These are phyloP conservation scores for Mycena venus DNA, from an alignment of 768 basidiomycete genomes.

Conservation along the genomic window DNA sequence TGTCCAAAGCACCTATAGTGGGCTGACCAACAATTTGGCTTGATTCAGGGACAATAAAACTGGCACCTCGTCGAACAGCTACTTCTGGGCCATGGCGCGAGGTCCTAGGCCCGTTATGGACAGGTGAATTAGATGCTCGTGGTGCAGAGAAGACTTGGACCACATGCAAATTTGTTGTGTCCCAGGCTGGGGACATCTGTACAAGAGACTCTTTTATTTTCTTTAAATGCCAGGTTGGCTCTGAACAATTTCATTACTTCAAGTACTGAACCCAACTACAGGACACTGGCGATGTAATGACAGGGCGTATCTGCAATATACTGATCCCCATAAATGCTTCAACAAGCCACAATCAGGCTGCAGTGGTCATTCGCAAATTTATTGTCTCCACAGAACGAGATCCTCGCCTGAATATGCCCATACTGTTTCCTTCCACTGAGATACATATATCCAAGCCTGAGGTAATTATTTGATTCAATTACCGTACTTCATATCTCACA, in stretches of 20 bases:
- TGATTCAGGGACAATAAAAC: too few species aligned
- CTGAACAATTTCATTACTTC: too few species aligned
- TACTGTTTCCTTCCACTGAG: neutral
- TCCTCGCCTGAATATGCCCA: constrained; percentile 11
- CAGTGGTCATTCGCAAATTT: neutral
- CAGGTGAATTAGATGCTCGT: neutral
- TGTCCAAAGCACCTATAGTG: neutral
- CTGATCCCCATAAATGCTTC: neutral
- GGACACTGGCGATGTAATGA: neutral
- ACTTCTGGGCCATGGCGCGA: neutral
- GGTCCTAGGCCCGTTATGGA: neutral
- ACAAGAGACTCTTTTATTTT: neutral
- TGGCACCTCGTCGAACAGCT: neutral
- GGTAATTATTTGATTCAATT: neutral
- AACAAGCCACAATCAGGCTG: neutral
- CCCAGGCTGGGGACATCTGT: neutral
- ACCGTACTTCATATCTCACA: neutral
- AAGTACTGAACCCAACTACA: neutral
- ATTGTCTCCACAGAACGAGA: neutral
- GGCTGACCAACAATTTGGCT: too few species aligned
- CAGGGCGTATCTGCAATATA: neutral
- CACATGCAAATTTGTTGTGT: neutral
- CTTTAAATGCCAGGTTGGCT: neutral
- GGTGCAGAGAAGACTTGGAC: too few species aligned
- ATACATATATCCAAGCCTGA: neutral